phyloP scores from a whole-genome alignment of 257 asterid genomes.

The Capsicum pubescens region DNA sequence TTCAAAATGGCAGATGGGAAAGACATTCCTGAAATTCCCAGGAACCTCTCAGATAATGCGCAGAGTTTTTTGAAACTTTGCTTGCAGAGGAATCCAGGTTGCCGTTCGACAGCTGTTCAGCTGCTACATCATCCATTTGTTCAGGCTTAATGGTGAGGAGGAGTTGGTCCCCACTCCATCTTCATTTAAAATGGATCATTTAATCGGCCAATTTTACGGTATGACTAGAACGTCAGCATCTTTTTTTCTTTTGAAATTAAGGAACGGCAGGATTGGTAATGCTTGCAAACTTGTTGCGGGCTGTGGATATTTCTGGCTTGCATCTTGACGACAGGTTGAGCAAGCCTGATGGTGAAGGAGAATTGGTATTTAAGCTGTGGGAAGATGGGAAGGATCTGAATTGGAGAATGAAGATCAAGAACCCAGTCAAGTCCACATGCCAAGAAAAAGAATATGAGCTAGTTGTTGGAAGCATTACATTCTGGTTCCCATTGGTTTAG shows the following conservation, averaged over 20 bases:
- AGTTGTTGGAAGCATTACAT: not conserved
- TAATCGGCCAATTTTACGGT: not conserved
- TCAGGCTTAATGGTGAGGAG: not conserved
- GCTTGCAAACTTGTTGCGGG: not conserved
- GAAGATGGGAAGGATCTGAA: not conserved
- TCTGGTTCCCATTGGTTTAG: no score
- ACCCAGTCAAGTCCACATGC: not conserved
- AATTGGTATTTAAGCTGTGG: not conserved
- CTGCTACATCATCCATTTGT: slow-evolving; percentile 66
- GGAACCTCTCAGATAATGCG: slow-evolving; percentile 61
- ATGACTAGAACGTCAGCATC: not conserved
- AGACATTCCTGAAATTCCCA: slow-evolving; percentile 64
- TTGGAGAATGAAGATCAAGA: not conserved
- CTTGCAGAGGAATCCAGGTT: slow-evolving; percentile 59
- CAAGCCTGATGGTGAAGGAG: not conserved
- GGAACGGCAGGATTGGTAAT: not conserved
- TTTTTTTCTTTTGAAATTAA: not conserved
- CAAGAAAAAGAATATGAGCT: not conserved
- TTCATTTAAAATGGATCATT: not conserved
- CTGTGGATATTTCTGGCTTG: not conserved
- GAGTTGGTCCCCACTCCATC: not conserved
- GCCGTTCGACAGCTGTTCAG: slow-evolving; percentile 62
- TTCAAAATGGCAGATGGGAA: slow-evolving; percentile 58
- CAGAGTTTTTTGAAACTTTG: slow-evolving; percentile 59
- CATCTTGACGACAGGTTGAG: not conserved